Percentiles rank a stretch among this genome's conserved stretches.
Evolutionary conservation across 2,329 filamentous ascomycete genomes (phyloP).

Genomic region (Penicillium brevicompactum): DNA sequence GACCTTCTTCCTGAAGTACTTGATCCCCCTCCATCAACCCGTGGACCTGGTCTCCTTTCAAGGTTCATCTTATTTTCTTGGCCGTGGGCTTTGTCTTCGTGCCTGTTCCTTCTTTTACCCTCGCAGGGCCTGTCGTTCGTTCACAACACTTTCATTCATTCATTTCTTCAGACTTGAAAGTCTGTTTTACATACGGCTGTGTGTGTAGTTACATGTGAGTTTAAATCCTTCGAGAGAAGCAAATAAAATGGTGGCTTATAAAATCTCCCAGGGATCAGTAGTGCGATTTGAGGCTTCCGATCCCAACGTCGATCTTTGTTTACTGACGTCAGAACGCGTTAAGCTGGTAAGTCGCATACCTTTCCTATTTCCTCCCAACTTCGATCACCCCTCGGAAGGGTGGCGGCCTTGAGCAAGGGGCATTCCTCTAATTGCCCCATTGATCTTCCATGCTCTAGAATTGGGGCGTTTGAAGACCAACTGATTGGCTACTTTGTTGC

Average conservation of each 20-base stretch:
- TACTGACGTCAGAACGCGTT: conserved; percentile 23
- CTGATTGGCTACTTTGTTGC: conserved; percentile 14
- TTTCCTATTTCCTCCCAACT: conserved; percentile 3
- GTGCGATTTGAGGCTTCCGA: conserved; percentile 3
- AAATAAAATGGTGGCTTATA: conserved; percentile 8
- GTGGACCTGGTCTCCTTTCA: conserved; percentile 5
- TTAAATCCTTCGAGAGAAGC: background rate
- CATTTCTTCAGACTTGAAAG: conserved; percentile 4
- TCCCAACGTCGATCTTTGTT: conserved; percentile 14
- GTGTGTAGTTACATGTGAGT: background rate
- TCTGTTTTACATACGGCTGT: background rate
- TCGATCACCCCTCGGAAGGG: conserved; percentile 2
- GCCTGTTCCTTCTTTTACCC: conserved; percentile 5
- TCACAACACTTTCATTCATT: conserved; percentile 4
- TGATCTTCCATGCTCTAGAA: conserved; percentile 12
- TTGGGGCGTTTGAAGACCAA: conserved; percentile 10
- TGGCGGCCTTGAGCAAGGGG: conserved; percentile 20
- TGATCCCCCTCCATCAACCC: conserved; percentile 12
- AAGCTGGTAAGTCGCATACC: conserved; percentile 22
- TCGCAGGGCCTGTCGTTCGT: conserved; percentile 16
- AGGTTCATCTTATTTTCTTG: background rate
- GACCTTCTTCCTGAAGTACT: conserved; percentile 12
- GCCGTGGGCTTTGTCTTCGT: conserved; percentile 3
- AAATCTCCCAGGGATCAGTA: conserved; percentile 1
- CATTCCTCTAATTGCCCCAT: conserved; percentile 17